phyloP scores from a whole-genome alignment of 2,329 filamentous ascomycete genomes.

The Penicillium sp. region DNA sequence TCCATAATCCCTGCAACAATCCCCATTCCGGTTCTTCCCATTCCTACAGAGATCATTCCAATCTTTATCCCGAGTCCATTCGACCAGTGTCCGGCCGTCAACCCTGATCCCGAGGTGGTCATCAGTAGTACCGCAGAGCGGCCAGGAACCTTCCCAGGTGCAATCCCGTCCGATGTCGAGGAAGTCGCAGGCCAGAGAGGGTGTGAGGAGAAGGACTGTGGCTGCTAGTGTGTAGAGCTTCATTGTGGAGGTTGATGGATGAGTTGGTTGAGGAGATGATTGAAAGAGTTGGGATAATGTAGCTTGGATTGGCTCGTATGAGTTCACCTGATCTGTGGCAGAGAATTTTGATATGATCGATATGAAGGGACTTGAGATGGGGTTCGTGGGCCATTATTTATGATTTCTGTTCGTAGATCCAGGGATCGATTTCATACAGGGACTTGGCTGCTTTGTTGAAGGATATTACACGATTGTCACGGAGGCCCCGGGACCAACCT shows the following conservation, averaged over 20 bases:
- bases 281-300: not conserved
- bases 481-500: not conserved
- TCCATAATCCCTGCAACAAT: constrained; percentile 14
- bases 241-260: not conserved
- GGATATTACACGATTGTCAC: not conserved
- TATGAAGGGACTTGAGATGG: not conserved
- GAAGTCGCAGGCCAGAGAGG: constrained; percentile 6
- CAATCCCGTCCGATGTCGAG: constrained; percentile 14
- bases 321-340: too few relatives aligned
- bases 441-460: not conserved
- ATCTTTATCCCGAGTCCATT: constrained; percentile 11
- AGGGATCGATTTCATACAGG: not conserved
- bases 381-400: not conserved
- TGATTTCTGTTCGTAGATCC: not conserved
- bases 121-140: constrained; percentile 10
- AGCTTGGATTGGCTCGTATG: not conserved
- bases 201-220: not conserved
- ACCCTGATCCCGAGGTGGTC: constrained; percentile 9
- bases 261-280: not conserved
- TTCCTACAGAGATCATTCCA: constrained; percentile 9
- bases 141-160: constrained; percentile 13
- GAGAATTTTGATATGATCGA: not conserved
- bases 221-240: not conserved
- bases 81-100: constrained; percentile 14
- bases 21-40: constrained; percentile 1